Base-by-base conservation (phyloP, 768 basidiomycete species). In the Collybia nuda region DNA sequence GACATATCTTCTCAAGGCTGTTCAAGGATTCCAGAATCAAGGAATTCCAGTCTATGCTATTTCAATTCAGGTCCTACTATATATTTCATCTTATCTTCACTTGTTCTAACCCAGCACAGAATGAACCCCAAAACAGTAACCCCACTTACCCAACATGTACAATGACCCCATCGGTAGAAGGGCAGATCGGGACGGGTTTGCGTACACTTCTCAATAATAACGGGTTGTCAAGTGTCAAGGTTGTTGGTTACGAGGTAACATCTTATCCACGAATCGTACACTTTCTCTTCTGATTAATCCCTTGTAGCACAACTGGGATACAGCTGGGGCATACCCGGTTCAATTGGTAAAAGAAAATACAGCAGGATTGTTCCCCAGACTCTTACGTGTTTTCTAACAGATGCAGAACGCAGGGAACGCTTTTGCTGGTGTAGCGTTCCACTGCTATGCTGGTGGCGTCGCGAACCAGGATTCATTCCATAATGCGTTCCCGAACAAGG, bases 391-490 rank as follows among this genome's bases (percentile, higher is more conserved):
- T 5, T n/a, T 40, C 22, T 39, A 19, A 12, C 28, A 62, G 61
- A 82, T 88, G 80, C 73, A 84, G 60, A 71, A 77, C 40, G 80
- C 79, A 5, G 70, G 67, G 2, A 75, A 65, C 52, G 72, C 82
- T 0, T 86, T 86, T 50, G 71, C 76, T 14, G 88, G 88, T 3
- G 85, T 83, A 11, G 69, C 83, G 0, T 90, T 88, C 61, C 87
- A 90, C 62, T 89, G 89, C 57, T 89, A 91, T 50, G 69, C 64
- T 7, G 72, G 61, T 6, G 35, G 38, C 42, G 59, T 60, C 8
- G 47, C 45, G 32, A 43, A 48, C 5, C 59, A 62, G 28, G 50
- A 53, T 6, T 47, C 32, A 2, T 62, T 62, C 48, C 51, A 56
- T 36, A 58, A 56, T 42, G 55, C 59, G 8, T 62, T 50, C 32